These are phyloP conservation scores for Cladosporium sp. DNA, from an alignment of 2,329 filamentous ascomycete species.

Conservation along the genomic window DNA sequence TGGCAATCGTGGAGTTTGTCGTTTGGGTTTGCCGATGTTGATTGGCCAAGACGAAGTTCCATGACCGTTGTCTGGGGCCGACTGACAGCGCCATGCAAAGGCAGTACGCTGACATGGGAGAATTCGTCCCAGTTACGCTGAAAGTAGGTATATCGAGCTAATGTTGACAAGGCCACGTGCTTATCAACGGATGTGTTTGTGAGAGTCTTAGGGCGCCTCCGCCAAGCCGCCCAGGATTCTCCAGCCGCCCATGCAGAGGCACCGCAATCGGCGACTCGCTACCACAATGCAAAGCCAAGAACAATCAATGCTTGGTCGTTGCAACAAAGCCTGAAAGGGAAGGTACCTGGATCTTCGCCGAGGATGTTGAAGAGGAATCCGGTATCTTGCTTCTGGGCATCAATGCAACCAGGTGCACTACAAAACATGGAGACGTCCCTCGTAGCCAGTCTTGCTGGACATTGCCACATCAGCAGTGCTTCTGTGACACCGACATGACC, in stretches of 20 bases:
- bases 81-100: too few species aligned
- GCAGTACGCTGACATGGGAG: too few species aligned
- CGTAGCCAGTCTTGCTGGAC: background rate
- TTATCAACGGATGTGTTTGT: background rate
- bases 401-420: background rate
- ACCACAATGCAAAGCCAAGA: background rate
- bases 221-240: constrained; percentile 1
- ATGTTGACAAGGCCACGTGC: background rate
- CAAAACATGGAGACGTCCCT: background rate
- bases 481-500: background rate
- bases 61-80: too few species aligned
- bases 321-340: background rate
- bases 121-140: too few species aligned
- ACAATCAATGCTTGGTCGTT: background rate
- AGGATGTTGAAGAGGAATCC: background rate
- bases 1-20: background rate
- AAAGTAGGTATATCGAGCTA: too few species aligned
- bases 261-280: background rate
- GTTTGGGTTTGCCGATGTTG: too few species aligned
- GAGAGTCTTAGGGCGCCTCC: background rate
- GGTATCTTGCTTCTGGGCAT: constrained; percentile 4
- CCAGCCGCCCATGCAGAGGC: background rate
- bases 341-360: background rate
- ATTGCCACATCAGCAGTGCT: background rate
- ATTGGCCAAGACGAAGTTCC: too few species aligned